phyloP scores from a whole-genome alignment of 495 filamentous ascomycete genomes.

The Penicillium dipodomyicola region DNA sequence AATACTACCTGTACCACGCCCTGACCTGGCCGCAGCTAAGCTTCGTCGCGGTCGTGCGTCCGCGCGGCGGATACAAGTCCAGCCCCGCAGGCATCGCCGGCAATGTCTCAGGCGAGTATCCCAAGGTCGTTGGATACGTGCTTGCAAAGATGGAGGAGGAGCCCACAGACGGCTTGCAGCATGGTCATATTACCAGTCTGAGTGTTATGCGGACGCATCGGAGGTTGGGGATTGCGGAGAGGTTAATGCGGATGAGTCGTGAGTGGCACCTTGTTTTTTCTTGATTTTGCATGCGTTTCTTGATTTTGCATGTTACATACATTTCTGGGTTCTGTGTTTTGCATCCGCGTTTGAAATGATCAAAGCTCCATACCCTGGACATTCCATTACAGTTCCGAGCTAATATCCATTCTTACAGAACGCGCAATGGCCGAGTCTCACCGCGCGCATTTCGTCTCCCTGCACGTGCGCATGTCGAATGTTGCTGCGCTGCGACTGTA shows the following conservation, averaged over 20 bases:
- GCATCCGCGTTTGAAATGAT: neutral
- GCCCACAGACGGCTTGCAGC: slow-evolving; percentile 81
- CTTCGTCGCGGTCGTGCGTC: slow-evolving; percentile 92
- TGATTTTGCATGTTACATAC: neutral
- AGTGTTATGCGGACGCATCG: slow-evolving; percentile 97
- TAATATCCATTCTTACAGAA: slow-evolving; percentile 50
- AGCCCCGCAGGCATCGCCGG: slow-evolving; percentile 18
- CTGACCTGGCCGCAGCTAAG: slow-evolving; percentile 96
- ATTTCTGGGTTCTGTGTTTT: neutral
- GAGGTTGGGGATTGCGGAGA: slow-evolving; percentile 86
- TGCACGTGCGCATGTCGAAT: slow-evolving; percentile 94
- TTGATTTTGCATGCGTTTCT: neutral
- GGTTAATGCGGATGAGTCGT: slow-evolving; percentile 96
- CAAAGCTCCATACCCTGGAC: neutral
- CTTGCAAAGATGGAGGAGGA: slow-evolving; percentile 99
- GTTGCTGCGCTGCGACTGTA: slow-evolving; percentile 86
- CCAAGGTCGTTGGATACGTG: slow-evolving; percentile 98
- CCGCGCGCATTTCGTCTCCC: slow-evolving; percentile 84
- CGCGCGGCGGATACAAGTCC: slow-evolving; percentile 54
- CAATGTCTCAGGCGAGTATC: slow-evolving; percentile 69
- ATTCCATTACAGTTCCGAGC: neutral
- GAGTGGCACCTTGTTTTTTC: slow-evolving; percentile 38
- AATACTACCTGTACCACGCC: slow-evolving; percentile 99
- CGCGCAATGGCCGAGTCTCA: slow-evolving; percentile 95
- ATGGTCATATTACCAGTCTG: slow-evolving; percentile 94